Conservation (phyloP, 495 filamentous ascomycete species). For the Neurospora pannonica region DNA sequence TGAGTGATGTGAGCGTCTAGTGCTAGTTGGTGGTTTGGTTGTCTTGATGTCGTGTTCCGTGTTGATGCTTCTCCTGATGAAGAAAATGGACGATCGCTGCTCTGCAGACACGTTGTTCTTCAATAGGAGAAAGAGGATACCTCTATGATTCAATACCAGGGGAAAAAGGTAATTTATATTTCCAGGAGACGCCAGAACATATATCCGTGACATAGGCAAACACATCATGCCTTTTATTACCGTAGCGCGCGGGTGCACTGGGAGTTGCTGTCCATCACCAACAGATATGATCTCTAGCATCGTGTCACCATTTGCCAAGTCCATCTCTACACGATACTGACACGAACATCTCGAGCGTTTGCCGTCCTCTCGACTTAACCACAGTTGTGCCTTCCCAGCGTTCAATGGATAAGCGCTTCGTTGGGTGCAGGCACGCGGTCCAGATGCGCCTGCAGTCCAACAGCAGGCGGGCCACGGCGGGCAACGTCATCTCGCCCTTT, state of each 20-base stretch:
- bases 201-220: not conserved
- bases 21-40: not conserved
- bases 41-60: not conserved
- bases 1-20: not conserved
- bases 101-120: not conserved
- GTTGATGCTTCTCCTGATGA: not conserved
- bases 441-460: not conserved
- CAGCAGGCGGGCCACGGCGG: not conserved
- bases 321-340: not conserved
- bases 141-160: not conserved
- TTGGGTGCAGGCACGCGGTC: not conserved
- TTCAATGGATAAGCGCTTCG: not conserved
- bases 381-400: not conserved
- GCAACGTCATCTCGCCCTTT: too few relatives aligned
- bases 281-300: not conserved
- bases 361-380: not conserved
- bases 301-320: not conserved
- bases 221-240: not conserved
- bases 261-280: not conserved
- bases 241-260: not conserved
- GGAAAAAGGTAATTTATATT: not conserved
- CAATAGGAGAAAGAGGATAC: not conserved
- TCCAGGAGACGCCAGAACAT: not conserved
- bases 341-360: not conserved
- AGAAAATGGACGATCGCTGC: not conserved